Percentiles rank a stretch among this genome's conserved stretches.
Conservation (phyloP, 179 eudicot genomes). For the Drosera spatulata region DNA sequence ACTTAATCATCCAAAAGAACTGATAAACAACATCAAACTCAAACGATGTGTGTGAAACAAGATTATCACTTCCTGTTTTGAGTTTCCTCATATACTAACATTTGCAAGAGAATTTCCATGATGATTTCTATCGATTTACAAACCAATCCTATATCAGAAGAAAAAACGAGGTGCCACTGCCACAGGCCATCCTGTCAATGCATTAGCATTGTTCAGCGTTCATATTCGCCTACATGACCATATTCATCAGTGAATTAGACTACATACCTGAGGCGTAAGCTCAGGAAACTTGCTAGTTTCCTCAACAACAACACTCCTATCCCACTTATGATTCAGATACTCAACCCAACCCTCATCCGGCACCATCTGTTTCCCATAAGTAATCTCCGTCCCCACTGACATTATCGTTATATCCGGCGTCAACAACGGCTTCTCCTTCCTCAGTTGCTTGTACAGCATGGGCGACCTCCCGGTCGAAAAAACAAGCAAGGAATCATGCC, state of each 20-base stretch:
- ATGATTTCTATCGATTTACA: too few species aligned
- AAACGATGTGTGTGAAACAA: too few species aligned
- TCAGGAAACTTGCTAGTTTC: slow-evolving; percentile 73
- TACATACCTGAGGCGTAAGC: slow-evolving; percentile 77
- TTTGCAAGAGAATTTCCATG: too few species aligned
- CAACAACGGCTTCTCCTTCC: slow-evolving; percentile 93
- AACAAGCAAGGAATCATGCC: slow-evolving; percentile 80
- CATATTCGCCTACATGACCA: too few species aligned
- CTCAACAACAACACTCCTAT: slow-evolving; percentile 50
- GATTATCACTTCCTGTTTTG: neutral
- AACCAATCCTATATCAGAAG: too few species aligned
- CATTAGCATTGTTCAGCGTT: too few species aligned
- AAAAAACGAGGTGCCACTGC: too few species aligned
- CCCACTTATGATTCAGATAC: slow-evolving; percentile 73
- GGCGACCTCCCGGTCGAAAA: slow-evolving; percentile 96
- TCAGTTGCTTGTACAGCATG: slow-evolving; percentile 74
- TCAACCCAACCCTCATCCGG: slow-evolving; percentile 93
- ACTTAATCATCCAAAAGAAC: too few species aligned
- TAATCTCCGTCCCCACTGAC: slow-evolving; percentile 99
- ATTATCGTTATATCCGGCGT: slow-evolving; percentile 93
- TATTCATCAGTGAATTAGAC: too few species aligned
- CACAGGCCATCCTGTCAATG: too few species aligned
- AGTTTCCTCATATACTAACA: neutral
- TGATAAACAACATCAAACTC: too few species aligned
- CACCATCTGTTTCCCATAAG: slow-evolving; percentile 82